Evolutionary conservation across 1,284 basidiomycete species (phyloP).

Genomic region (Ustilago hordei): DNA sequence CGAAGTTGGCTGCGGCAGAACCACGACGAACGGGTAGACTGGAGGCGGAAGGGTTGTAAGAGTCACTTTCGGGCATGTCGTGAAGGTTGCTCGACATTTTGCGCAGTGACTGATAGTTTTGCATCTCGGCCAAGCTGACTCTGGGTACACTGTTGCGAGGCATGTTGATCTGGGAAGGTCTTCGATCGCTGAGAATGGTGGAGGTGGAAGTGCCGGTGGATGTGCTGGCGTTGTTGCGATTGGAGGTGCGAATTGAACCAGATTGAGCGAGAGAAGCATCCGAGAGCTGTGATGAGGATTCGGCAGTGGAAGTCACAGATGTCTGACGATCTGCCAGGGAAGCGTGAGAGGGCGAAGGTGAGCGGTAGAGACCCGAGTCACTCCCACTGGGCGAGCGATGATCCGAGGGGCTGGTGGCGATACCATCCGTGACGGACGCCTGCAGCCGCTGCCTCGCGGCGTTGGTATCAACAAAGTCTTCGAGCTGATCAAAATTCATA

Average conservation of each 20-base stretch:
- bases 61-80: conserved; percentile 15
- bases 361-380: conserved; percentile 30
- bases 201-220: conserved; percentile 31
- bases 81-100: conserved; percentile 48
- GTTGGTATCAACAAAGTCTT: conserved; percentile 80
- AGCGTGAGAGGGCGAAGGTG: conserved; percentile 34
- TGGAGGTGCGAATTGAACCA: conserved; percentile 18
- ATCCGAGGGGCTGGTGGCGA: conserved; percentile 32
- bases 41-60: conserved; percentile 23
- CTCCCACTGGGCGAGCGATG: conserved; percentile 37
- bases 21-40: conserved; percentile 24
- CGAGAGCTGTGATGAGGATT: conserved; percentile 35
- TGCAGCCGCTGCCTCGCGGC: conserved; percentile 45
- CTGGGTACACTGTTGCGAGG: conserved; percentile 40
- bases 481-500: conserved; percentile 83
- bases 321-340: conserved; percentile 31
- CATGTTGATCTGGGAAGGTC: conserved; percentile 42
- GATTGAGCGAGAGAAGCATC: conserved; percentile 22
- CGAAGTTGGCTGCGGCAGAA: conserved; percentile 17
- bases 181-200: conserved; percentile 46
- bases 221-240: conserved; percentile 25
- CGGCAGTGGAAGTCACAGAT: conserved; percentile 30
- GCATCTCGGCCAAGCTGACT: conserved; percentile 48
- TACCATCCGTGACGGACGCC: conserved; percentile 39
- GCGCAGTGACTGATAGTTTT: conserved; percentile 49